phyloP scores from a whole-genome alignment of 2,329 filamentous ascomycete species.

The Xylaria sp. region DNA sequence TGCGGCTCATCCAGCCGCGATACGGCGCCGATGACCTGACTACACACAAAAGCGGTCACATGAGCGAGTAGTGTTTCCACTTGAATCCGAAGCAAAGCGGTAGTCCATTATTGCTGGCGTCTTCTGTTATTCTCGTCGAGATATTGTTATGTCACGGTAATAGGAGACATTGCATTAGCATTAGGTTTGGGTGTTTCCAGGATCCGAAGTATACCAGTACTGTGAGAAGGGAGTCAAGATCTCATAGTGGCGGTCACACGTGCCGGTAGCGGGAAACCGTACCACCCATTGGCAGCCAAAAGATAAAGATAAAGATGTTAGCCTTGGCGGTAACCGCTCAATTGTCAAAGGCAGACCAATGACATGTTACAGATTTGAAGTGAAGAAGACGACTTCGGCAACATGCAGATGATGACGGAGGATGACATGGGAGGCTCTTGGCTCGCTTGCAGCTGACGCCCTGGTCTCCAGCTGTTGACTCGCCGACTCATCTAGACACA shows the following conservation, averaged over 20 bases:
- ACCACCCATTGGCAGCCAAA: conserved; percentile 5
- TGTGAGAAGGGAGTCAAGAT: neutral
- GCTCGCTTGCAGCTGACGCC: conserved; percentile 3
- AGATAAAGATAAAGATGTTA: conserved; percentile 41
- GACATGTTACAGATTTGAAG: conserved; percentile 36
- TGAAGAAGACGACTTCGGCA: conserved; percentile 26
- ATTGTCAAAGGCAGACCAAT: conserved; percentile 45
- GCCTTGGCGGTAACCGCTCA: conserved; percentile 42
- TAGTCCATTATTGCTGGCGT: conserved; percentile 25
- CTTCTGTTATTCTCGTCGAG: conserved; percentile 2
- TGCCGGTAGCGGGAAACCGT: conserved; percentile 32
- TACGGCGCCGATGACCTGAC: conserved; percentile 38
- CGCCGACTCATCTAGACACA: neutral
- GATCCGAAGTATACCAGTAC: conserved; percentile 11
- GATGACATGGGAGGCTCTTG: conserved; percentile 22
- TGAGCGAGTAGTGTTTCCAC: conserved; percentile 42
- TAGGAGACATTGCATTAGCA: neutral
- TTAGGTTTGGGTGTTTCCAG: conserved; percentile 15
- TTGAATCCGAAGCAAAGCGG: conserved; percentile 48
- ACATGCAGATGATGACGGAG: conserved; percentile 31
- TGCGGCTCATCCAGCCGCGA: conserved; percentile 52
- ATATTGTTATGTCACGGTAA: conserved; percentile 11
- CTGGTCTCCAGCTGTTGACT: conserved; percentile 6
- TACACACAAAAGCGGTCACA: conserved; percentile 42
- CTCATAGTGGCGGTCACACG: conserved; percentile 35